Evolutionary conservation across 305 asterid species (phyloP).

Genomic region (Petunia hybrid): DNA sequence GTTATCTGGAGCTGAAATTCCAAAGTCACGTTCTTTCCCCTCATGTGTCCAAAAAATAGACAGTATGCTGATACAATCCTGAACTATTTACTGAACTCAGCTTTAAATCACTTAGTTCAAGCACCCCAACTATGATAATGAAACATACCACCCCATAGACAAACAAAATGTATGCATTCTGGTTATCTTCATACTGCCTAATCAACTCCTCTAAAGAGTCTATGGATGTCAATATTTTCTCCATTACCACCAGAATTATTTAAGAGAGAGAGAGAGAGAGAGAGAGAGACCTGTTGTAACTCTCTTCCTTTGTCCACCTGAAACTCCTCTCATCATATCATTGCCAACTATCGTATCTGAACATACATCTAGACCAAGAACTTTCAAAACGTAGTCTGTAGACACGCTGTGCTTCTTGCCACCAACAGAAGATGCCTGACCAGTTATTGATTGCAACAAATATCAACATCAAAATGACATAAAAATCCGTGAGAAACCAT

Average conservation of each 20-base stretch:
- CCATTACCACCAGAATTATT: neutral
- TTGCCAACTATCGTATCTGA: constrained; percentile 81
- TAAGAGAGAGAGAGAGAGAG: constrained; percentile 23
- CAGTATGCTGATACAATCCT: neutral
- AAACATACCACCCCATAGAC: constrained; percentile 10
- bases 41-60: neutral
- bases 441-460: constrained; percentile 13
- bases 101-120: constrained; percentile 7
- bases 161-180: neutral
- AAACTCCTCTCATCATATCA: constrained; percentile 89
- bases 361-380: constrained; percentile 87
- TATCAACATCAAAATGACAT: constrained; percentile 7
- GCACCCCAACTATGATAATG: constrained; percentile 9
- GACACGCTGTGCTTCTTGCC: constrained; percentile 75
- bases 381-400: constrained; percentile 81
- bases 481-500: constrained; percentile 8
- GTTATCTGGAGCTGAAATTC: neutral
- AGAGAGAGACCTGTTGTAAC: constrained; percentile 74
- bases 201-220: neutral
- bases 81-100: neutral
- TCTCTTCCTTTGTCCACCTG: constrained; percentile 91
- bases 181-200: constrained; percentile 10
- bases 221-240: constrained; percentile 5
- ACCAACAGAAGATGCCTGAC: constrained; percentile 75
- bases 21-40: neutral